Conservation (phyloP, 345 rosid species). For the Euphorbia tirucalli region DNA sequence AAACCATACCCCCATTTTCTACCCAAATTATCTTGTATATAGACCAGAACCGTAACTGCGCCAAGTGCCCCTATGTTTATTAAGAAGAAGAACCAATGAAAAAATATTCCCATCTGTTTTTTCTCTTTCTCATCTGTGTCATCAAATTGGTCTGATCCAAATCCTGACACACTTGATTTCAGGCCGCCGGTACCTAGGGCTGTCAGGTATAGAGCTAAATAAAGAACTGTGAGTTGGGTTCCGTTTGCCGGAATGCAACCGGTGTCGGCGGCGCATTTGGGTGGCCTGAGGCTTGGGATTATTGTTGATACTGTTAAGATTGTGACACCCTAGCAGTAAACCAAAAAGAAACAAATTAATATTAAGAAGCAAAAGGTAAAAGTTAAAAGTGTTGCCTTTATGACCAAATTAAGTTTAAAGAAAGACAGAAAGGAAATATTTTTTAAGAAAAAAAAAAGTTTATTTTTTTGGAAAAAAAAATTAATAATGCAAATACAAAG, state of each 20-base stretch:
- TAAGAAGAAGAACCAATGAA: conserved; percentile 92
- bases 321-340: conserved; percentile 61
- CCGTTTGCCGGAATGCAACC: conserved; percentile 62
- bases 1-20: conserved; percentile 89
- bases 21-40: conserved; percentile 82
- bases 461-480: neutral
- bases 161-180: conserved; percentile 94
- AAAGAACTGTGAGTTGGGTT: conserved; percentile 61
- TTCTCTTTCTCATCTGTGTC: conserved; percentile 62
- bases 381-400: no score
- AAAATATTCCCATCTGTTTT: conserved; percentile 68
- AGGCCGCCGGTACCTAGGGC: conserved; percentile 96
- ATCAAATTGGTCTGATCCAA: conserved; percentile 93
- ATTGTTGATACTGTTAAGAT: conserved; percentile 76
- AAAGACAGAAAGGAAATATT: no score
- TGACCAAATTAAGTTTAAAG: no score
- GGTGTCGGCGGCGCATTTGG: conserved; percentile 44
- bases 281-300: conserved; percentile 78
- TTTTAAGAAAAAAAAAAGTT: no score
- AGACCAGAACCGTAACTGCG: conserved; percentile 85
- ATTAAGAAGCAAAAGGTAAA: neutral
- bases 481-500: neutral
- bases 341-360: neutral
- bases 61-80: conserved; percentile 76
- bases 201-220: conserved; percentile 69